These are phyloP conservation scores for Craterostigma plantagineum DNA, from an alignment of 257 asterid species.

Conservation along the genomic window DNA sequence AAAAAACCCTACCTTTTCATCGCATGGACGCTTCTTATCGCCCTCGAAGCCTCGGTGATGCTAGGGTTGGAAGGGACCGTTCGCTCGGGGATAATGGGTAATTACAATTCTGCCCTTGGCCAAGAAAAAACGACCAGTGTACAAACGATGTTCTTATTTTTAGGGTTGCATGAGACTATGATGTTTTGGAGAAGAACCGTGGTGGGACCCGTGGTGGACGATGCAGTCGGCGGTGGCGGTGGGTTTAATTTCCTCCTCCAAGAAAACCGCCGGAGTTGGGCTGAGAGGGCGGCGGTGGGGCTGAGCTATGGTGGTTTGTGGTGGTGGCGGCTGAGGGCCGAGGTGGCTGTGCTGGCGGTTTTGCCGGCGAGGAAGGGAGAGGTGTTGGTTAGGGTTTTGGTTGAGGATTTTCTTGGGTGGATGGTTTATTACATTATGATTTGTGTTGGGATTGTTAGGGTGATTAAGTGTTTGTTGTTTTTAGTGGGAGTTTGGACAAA, in stretches of 20 bases:
- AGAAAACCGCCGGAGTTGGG: constrained; percentile 14
- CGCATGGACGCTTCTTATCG: too few relatives aligned
- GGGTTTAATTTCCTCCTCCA: constrained; percentile 40
- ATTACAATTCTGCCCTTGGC: too few relatives aligned
- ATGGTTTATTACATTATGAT: constrained; percentile 39
- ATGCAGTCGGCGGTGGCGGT: constrained; percentile 25
- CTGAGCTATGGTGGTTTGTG: constrained; percentile 39
- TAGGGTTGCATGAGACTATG: constrained; percentile 60
- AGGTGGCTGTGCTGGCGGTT: constrained; percentile 52
- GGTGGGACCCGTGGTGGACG: constrained; percentile 21
- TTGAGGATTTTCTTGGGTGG: constrained; percentile 53
- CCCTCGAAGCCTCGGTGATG: too few relatives aligned
- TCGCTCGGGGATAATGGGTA: too few relatives aligned
- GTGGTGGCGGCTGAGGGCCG: constrained; percentile 85
- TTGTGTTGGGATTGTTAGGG: constrained; percentile 29
- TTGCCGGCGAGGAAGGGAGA: constrained; percentile 34
- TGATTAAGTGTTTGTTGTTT: constrained; percentile 15
- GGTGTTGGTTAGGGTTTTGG: constrained; percentile 26
- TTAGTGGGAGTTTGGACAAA: too few relatives aligned
- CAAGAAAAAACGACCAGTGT: too few relatives aligned
- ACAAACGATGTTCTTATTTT: constrained; percentile 22
- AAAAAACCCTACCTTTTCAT: too few relatives aligned
- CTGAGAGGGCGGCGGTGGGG: constrained; percentile 41
- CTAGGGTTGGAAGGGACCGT: too few relatives aligned
- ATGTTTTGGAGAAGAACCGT: constrained; percentile 37